A percentile compares a stretch with the other conserved stretches of the same genome.
phyloP scores from a whole-genome alignment of 768 basidiomycete species.

The Boletus subcaerulescens region DNA sequence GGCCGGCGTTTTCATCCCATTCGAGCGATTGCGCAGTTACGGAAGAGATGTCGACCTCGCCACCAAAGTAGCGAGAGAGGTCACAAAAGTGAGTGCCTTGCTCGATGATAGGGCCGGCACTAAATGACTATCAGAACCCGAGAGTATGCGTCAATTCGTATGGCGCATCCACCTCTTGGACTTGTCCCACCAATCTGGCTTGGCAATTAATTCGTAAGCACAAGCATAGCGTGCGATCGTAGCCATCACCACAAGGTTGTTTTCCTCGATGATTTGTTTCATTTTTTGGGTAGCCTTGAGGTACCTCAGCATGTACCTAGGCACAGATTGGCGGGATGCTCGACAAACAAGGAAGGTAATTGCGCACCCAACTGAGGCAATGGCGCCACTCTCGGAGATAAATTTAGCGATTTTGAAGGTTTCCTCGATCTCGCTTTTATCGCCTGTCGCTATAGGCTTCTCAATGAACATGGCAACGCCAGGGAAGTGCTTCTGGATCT shows the following conservation, averaged over 20 bases:
- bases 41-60: conserved; percentile 82
- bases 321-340: background rate
- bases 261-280: conserved; percentile 94
- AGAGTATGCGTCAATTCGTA: background rate
- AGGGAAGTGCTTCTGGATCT: conserved; percentile 85
- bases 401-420: conserved; percentile 68
- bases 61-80: conserved; percentile 95
- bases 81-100: conserved; percentile 98
- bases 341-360: background rate
- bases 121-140: conserved; percentile 5
- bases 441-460: conserved; percentile 88
- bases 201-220: conserved; percentile 76
- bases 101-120: conserved; percentile 81
- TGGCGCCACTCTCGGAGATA: conserved; percentile 65
- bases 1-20: conserved; percentile 87
- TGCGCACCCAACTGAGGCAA: conserved; percentile 85
- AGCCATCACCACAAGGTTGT: conserved; percentile 91
- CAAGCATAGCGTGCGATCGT: conserved; percentile 94
- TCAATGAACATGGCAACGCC: conserved; percentile 88
- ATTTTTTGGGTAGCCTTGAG: conserved; percentile 93
- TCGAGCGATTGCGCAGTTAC: conserved; percentile 87
- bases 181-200: conserved; percentile 94
- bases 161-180: conserved; percentile 65
- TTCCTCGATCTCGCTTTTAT: conserved; percentile 61
- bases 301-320: conserved; percentile 91